A percentile compares a stretch with the other conserved stretches of the same genome.
Conservation (phyloP, 225 moss, liverwort and hornwort species). For the Antitrichia curtipendula region DNA sequence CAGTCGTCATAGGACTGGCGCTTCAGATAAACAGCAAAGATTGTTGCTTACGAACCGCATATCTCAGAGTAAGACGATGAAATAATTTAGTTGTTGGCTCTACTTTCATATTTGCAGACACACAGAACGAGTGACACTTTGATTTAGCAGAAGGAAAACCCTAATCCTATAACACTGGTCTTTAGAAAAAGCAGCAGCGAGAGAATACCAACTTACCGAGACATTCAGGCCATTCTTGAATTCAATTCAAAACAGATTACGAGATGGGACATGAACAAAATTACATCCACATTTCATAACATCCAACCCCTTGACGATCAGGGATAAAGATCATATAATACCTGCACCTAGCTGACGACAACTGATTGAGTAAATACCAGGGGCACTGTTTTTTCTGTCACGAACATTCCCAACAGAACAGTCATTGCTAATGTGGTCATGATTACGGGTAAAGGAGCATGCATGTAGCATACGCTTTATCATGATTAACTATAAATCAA, state of each 20-base stretch:
- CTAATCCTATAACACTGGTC: background rate
- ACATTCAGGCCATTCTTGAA: background rate
- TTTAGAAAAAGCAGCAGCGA: background rate
- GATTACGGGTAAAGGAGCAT: background rate
- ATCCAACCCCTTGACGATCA: constrained; percentile 1
- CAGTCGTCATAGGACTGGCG: background rate
- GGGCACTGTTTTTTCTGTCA: constrained; percentile 3
- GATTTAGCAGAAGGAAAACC: background rate
- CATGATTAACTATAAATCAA: constrained; percentile 18
- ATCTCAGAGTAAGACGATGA: background rate
- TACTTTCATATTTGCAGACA: background rate
- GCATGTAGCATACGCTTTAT: constrained; percentile 11
- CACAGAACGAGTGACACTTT: too few relatives aligned
- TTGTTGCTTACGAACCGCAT: too few relatives aligned
- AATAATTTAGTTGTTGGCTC: background rate
- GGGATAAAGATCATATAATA: constrained; percentile 3
- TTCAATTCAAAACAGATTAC: background rate
- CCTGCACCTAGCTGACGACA: constrained; percentile 10
- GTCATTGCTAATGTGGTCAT: constrained; percentile 6
- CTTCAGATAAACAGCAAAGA: background rate
- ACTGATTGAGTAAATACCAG: constrained; percentile 16
- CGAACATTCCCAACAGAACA: constrained; percentile 4
- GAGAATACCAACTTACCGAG: background rate
- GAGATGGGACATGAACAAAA: constrained; percentile 5
- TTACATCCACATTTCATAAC: constrained; percentile 19